These are phyloP conservation scores for Alternaria incomplexa DNA, from an alignment of 2,329 filamentous ascomycete genomes.

Conservation along the genomic window DNA sequence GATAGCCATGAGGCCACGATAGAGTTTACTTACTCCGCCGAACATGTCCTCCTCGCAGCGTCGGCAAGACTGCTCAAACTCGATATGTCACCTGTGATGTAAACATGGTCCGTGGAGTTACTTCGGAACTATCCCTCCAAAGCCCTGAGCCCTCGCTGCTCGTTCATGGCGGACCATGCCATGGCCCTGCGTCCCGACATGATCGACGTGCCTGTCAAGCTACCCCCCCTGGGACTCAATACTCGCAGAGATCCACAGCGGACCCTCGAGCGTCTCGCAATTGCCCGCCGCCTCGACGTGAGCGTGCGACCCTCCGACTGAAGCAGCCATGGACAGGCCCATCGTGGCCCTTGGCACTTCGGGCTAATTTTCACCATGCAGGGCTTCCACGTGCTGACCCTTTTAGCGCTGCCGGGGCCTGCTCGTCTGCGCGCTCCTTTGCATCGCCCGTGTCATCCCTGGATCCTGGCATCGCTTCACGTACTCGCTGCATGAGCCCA, in stretches of 20 bases:
- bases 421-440: slow-evolving; percentile 4
- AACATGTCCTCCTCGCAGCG: background rate
- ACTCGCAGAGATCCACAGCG: slow-evolving; percentile 7
- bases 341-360: slow-evolving; percentile 5
- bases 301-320: slow-evolving; percentile 9
- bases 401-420: slow-evolving; percentile 15
- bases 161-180: slow-evolving; percentile 3
- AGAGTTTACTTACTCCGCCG: slow-evolving; percentile 17
- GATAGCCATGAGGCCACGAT: slow-evolving; percentile 13
- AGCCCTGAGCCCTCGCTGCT: background rate
- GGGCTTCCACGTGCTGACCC: slow-evolving; percentile 34
- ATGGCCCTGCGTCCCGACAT: slow-evolving; percentile 11
- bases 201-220: slow-evolving; percentile 15
- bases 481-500: slow-evolving; percentile 17
- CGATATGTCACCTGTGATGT: slow-evolving; percentile 1
- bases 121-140: slow-evolving; percentile 6
- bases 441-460: slow-evolving; percentile 11
- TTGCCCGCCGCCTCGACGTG: background rate
- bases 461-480: slow-evolving; percentile 19
- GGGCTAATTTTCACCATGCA: slow-evolving; percentile 20
- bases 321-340: slow-evolving; percentile 7
- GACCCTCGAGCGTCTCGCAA: slow-evolving; percentile 4
- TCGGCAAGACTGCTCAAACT: slow-evolving; percentile 7
- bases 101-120: slow-evolving; percentile 12
- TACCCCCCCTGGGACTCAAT: background rate